phyloP scores from a whole-genome alignment of 768 basidiomycete species.

The Rhodotorula graminis region DNA sequence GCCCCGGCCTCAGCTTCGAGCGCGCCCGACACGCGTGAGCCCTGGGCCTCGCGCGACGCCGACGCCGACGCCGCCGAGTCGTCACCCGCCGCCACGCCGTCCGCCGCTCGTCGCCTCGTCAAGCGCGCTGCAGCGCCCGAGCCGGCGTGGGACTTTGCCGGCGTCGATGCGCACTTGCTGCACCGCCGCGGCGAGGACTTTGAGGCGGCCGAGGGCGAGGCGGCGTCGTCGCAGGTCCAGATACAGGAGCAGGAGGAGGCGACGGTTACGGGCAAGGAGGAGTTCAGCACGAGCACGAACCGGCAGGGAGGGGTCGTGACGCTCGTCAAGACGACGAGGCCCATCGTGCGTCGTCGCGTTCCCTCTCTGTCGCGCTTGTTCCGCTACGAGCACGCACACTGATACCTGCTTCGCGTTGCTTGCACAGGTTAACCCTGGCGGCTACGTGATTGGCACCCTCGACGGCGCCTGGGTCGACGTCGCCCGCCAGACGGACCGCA shows the following conservation, averaged over 20 bases:
- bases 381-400: too few relatives aligned
- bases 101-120: background rate
- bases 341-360: slow-evolving; percentile 15
- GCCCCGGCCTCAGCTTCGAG: background rate
- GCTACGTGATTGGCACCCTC: slow-evolving; percentile 31
- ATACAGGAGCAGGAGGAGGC: background rate
- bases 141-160: slow-evolving; percentile 4
- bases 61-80: background rate
- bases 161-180: slow-evolving; percentile 10
- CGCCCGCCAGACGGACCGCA: slow-evolving; percentile 7
- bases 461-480: slow-evolving; percentile 30
- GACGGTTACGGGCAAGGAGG: background rate
- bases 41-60: background rate
- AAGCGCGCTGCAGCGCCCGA: background rate
- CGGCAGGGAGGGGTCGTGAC: slow-evolving; percentile 1
- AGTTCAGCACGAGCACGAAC: slow-evolving; percentile 22
- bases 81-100: background rate
- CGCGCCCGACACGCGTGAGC: background rate
- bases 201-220: background rate
- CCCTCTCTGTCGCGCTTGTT: too few relatives aligned
- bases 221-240: background rate
- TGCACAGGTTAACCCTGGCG: slow-evolving; percentile 31
- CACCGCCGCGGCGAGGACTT: slow-evolving; percentile 12
- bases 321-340: slow-evolving; percentile 34
- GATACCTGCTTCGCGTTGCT: too few relatives aligned